Evolutionary conservation across 257 asterid species (phyloP).

Genomic region (Ilex aquifolium): DNA sequence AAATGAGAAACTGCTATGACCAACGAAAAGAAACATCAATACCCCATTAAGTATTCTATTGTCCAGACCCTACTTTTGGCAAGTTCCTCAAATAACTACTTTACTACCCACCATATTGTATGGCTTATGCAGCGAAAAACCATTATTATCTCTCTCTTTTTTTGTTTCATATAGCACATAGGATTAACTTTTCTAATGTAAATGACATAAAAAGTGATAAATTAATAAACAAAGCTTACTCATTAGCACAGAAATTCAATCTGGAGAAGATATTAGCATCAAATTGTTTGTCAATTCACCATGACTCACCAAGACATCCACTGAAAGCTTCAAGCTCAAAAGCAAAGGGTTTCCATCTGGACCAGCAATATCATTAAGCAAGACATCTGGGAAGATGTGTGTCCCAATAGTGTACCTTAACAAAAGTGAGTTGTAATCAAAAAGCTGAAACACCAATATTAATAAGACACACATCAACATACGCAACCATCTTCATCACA

Average conservation of each 20-base stretch:
- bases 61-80: too few species aligned
- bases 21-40: too few species aligned
- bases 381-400: constrained; percentile 72
- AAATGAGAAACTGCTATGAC: too few species aligned
- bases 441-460: neutral
- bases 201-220: too few species aligned
- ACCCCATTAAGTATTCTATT: too few species aligned
- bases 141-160: too few species aligned
- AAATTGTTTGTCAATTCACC: constrained; percentile 12
- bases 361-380: constrained; percentile 95
- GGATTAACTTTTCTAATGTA: neutral
- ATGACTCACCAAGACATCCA: constrained; percentile 88
- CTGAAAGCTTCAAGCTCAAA: constrained; percentile 92
- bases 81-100: too few species aligned
- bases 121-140: too few species aligned
- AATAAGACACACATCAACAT: constrained; percentile 8
- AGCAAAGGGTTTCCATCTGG: constrained; percentile 93
- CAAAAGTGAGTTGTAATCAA: neutral
- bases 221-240: neutral
- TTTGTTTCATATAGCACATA: neutral
- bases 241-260: neutral
- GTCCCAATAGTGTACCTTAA: constrained; percentile 78
- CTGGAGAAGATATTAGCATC: constrained; percentile 11
- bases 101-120: too few species aligned
- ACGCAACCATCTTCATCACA: constrained; percentile 12